Evolutionary conservation across 164 flowering plant genomes (phyloP).

Genomic region (Liquidambar formosana): DNA sequence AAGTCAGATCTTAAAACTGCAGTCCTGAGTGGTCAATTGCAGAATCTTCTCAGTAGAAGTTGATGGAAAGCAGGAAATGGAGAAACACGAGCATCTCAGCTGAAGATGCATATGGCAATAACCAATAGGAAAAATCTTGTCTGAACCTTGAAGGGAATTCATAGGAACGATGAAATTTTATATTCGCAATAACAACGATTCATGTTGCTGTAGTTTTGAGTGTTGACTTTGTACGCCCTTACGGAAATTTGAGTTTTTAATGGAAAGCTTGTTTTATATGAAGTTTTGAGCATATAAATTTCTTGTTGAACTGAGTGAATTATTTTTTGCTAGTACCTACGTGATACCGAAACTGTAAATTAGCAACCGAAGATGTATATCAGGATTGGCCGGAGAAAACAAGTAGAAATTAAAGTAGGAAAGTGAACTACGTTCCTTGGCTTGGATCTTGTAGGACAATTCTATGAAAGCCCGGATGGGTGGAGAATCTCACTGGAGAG

Average conservation of each 20-base stretch:
- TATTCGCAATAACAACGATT: neutral
- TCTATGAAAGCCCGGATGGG: no score
- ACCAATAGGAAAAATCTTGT: neutral
- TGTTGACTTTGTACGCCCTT: neutral
- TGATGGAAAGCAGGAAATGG: conserved; percentile 9
- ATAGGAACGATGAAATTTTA: neutral
- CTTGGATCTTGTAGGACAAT: no score
- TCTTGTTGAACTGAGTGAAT: no score
- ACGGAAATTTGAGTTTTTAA: no score
- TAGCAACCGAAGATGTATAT: no score
- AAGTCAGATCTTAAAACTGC: conserved; percentile 67
- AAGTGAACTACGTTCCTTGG: no score
- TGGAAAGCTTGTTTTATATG: neutral
- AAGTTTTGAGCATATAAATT: neutral
- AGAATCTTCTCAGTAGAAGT: conserved; percentile 54
- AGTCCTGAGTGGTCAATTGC: conserved; percentile 58
- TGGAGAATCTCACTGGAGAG: no score
- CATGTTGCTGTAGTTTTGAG: neutral
- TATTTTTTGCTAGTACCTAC: no score
- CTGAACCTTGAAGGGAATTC: conserved; percentile 4
- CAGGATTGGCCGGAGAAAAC: no score
- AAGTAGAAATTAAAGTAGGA: no score
- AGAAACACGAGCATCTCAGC: neutral
- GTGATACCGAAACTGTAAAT: no score
- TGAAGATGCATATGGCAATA: neutral